These are phyloP conservation scores for Dioszegia hungarica DNA, from an alignment of 768 basidiomycete species.

Conservation along the genomic window DNA sequence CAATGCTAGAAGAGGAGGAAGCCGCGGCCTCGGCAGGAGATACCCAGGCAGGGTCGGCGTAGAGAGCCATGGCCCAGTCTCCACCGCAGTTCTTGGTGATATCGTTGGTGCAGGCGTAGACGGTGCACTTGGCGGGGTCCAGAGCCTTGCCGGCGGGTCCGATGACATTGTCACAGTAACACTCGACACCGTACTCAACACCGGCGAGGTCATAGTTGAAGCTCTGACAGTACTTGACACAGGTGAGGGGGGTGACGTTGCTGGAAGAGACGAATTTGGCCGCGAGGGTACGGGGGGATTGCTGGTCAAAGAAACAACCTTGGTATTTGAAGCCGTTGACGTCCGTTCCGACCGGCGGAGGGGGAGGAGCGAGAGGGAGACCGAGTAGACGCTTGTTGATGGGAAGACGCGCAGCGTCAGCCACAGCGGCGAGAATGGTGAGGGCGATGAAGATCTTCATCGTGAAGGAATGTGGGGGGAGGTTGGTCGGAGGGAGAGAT, in stretches of 20 bases:
- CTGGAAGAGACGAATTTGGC: not conserved
- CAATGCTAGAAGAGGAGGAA: not conserved
- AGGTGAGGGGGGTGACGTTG: conserved; percentile 26
- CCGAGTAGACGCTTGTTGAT: no score
- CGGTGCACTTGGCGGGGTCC: not conserved
- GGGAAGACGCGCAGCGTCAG: conserved; percentile 6
- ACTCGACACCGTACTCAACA: conserved; percentile 13
- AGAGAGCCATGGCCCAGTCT: not conserved
- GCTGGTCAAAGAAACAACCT: conserved; percentile 1
- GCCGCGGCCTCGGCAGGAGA: not conserved
- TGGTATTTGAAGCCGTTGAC: not conserved
- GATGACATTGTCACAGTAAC: not conserved
- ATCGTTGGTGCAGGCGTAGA: not conserved
- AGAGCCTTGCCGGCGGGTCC: not conserved
- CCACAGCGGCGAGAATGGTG: not conserved
- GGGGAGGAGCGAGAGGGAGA: not conserved
- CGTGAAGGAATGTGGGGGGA: not conserved
- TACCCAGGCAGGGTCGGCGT: not conserved
- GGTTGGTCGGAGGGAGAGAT: not conserved
- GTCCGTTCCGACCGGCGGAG: not conserved
- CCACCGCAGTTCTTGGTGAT: not conserved
- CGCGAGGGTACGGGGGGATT: not conserved
- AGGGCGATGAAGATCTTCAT: conserved; percentile 2
- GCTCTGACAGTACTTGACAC: conserved; percentile 23
- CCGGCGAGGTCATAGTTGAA: conserved; percentile 27